phyloP scores from a whole-genome alignment of 179 eudicot species.

The Beta lomatogona region DNA sequence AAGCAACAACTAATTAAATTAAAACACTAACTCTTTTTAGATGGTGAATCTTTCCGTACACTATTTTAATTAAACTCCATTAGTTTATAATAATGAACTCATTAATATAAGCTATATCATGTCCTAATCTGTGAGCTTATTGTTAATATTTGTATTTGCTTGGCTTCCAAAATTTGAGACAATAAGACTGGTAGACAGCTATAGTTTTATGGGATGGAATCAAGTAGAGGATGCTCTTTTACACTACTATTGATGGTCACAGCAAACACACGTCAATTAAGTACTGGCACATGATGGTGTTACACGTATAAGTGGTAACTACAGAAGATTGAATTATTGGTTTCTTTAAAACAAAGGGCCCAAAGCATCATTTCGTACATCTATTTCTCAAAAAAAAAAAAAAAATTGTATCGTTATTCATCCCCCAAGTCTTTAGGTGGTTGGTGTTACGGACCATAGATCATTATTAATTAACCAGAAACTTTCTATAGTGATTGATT shows the following conservation, averaged over 20 bases:
- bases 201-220: conserved; percentile 2
- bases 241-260: conserved; percentile 8
- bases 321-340: neutral
- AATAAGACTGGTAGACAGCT: neutral
- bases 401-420: neutral
- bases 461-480: no score
- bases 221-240: no score
- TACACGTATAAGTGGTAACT: conserved; percentile 11
- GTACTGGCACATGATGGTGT: conserved; percentile 20
- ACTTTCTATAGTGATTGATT: no score
- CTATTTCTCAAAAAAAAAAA: neutral
- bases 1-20: neutral
- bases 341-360: conserved; percentile 7
- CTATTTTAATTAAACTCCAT: neutral
- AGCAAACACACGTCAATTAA: conserved; percentile 19
- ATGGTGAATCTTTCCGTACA: neutral
- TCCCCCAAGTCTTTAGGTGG: neutral
- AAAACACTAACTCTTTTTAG: neutral
- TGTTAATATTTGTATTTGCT: neutral
- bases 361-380: neutral
- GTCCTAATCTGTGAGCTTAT: neutral
- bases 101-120: neutral
- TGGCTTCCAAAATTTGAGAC: neutral
- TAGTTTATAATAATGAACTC: neutral
- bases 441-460: neutral